Evolutionary conservation across 805 yeast genomes (phyloP).

Genomic region (Blastobotrys robertii): DNA sequence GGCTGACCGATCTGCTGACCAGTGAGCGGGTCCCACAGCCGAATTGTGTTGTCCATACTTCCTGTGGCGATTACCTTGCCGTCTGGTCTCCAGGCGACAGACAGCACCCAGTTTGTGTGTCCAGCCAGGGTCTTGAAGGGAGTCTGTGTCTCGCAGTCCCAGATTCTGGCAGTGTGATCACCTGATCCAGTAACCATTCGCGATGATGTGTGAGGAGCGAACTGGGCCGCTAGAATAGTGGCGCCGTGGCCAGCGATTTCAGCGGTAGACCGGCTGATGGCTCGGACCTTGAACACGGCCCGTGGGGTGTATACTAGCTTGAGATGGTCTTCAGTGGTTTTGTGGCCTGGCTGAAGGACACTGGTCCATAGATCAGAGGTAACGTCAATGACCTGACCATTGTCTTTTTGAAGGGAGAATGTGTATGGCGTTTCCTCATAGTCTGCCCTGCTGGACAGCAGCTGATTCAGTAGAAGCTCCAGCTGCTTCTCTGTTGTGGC

Average conservation of each 20-base stretch:
- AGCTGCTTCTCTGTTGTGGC: slow-evolving; percentile 74
- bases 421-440: slow-evolving; percentile 80
- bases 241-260: slow-evolving; percentile 95
- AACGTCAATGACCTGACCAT: slow-evolving; percentile 50
- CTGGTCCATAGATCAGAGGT: slow-evolving; percentile 69
- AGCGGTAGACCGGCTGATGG: slow-evolving; percentile 83
- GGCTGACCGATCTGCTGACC: slow-evolving; percentile 71
- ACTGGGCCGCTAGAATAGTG: slow-evolving; percentile 82
- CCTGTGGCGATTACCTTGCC: slow-evolving; percentile 92
- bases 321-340: slow-evolving; percentile 86
- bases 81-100: slow-evolving; percentile 87
- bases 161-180: slow-evolving; percentile 87
- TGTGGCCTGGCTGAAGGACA: slow-evolving; percentile 74
- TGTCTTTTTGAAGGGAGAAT: slow-evolving; percentile 49
- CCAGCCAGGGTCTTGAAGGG: slow-evolving; percentile 74
- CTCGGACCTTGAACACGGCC: slow-evolving; percentile 86
- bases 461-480: slow-evolving; percentile 76
- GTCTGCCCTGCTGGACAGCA: slow-evolving; percentile 45
- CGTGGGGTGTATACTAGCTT: slow-evolving; percentile 89
- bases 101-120: slow-evolving; percentile 87
- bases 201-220: slow-evolving; percentile 82
- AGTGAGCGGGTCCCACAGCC: slow-evolving; percentile 74
- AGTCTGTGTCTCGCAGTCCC: slow-evolving; percentile 96
- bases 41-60: slow-evolving; percentile 81
- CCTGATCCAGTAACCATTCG: slow-evolving; percentile 94